Evolutionary conservation across 768 basidiomycete genomes (phyloP).

Genomic region (Leccinum longicurvipes): DNA sequence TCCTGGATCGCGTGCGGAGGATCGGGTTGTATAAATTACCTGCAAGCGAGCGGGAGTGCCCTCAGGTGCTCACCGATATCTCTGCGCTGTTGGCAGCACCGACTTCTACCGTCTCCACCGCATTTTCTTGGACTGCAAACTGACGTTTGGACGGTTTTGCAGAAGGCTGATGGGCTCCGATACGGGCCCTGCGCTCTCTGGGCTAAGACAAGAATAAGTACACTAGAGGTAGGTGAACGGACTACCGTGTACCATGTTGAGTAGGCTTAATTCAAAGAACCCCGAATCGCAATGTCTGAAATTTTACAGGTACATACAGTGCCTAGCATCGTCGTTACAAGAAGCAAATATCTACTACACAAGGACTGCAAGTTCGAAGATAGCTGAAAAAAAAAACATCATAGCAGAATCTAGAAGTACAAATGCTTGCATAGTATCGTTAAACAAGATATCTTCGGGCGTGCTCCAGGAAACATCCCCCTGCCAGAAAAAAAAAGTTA

Average conservation of each 20-base stretch:
- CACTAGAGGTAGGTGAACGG: neutral
- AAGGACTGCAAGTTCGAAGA: neutral
- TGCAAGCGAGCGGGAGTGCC: neutral
- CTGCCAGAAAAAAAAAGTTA: too few relatives aligned
- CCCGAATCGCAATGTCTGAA: neutral
- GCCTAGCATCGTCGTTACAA: neutral
- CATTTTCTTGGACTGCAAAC: constrained; percentile 49
- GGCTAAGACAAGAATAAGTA: constrained; percentile 27
- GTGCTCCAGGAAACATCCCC: neutral
- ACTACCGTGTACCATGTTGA: constrained; percentile 20
- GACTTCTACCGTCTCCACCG: constrained; percentile 46
- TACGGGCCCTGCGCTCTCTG: constrained; percentile 40
- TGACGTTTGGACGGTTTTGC: constrained; percentile 46
- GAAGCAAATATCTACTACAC: neutral
- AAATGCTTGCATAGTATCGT: neutral
- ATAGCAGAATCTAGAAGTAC: neutral
- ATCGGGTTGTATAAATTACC: neutral
- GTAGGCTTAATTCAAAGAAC: neutral
- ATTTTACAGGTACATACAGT: neutral
- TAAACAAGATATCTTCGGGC: neutral
- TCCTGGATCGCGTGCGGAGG: constrained; percentile 30
- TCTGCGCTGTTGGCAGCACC: constrained; percentile 34
- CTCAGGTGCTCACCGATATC: constrained; percentile 37
- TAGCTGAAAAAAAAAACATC: neutral
- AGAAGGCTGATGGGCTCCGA: constrained; percentile 48